Conservation (phyloP, 805 yeast species). For the Pichia eremophila region DNA sequence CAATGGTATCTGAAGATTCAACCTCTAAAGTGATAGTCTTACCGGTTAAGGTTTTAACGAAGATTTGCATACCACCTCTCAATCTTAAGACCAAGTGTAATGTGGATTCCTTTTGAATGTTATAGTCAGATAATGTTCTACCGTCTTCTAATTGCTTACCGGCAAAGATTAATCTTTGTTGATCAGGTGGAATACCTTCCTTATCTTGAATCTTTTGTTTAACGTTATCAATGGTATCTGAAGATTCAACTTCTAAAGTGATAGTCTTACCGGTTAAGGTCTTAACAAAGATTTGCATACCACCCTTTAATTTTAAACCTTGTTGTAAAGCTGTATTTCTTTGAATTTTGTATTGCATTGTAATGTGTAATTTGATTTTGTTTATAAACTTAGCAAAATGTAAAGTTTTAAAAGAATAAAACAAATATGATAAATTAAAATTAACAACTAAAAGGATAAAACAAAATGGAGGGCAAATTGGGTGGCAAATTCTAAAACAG, state of each 20-base stretch:
- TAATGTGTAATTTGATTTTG: too few species aligned
- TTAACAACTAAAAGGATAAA: too few species aligned
- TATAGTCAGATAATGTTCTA: constrained; percentile 88
- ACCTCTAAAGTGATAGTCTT: constrained; percentile 83
- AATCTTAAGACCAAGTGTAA: constrained; percentile 55
- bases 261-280: constrained; percentile 99
- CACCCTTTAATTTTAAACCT: constrained; percentile 61
- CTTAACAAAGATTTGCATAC: constrained; percentile 97
- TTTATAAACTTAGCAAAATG: too few species aligned
- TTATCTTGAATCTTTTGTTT: constrained; percentile 93
- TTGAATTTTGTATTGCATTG: constrained; percentile 72
- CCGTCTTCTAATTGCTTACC: constrained; percentile 97
- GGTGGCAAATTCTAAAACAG: not conserved
- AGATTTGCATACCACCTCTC: constrained; percentile 69
- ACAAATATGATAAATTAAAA: too few species aligned
- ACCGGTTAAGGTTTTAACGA: constrained; percentile 50
- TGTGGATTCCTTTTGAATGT: constrained; percentile 86
- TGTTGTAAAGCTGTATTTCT: constrained; percentile 70
- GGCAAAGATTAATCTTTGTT: constrained; percentile 89
- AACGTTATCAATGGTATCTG: constrained; percentile 92
- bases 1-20: constrained; percentile 95
- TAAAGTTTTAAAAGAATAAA: too few species aligned
- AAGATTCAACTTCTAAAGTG: constrained; percentile 76
- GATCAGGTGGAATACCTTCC: constrained; percentile 96
- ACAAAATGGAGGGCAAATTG: not conserved